phyloP scores from a whole-genome alignment of 257 asterid genomes.

The Euphrasia confusa region DNA sequence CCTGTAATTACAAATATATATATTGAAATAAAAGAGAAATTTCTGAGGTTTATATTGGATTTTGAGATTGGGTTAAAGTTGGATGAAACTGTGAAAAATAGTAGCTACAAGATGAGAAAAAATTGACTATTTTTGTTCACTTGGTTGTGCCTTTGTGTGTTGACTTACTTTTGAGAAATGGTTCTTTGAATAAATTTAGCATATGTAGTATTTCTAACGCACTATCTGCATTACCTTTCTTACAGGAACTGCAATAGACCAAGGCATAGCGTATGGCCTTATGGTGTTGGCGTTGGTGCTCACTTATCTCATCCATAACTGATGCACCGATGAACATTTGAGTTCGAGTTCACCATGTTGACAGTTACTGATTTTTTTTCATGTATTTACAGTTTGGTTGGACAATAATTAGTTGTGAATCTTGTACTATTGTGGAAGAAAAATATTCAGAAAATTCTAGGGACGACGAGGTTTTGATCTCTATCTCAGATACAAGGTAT shows the following conservation, averaged over 20 bases:
- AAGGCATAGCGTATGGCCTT: slow-evolving; percentile 60
- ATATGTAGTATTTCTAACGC: neutral
- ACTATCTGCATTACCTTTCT: neutral
- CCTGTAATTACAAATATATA: too few relatives aligned
- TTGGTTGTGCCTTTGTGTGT: neutral
- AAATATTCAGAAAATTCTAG: neutral
- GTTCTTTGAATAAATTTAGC: neutral
- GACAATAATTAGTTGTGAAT: slow-evolving; percentile 16
- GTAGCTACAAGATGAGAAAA: too few relatives aligned
- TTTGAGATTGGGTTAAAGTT: too few relatives aligned
- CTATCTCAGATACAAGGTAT: neutral
- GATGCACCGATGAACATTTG: slow-evolving; percentile 45
- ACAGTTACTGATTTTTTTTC: slow-evolving; percentile 17
- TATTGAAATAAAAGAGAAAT: too few relatives aligned
- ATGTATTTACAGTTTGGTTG: slow-evolving; percentile 11
- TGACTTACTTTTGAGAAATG: neutral
- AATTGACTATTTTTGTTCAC: neutral
- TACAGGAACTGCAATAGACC: slow-evolving; percentile 73
- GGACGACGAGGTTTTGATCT: slow-evolving; percentile 15
- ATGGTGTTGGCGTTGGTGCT: slow-evolving; percentile 71
- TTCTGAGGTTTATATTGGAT: too few relatives aligned
- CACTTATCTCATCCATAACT: slow-evolving; percentile 62
- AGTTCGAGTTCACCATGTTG: slow-evolving; percentile 18
- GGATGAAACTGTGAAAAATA: neutral
- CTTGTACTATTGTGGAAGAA: slow-evolving; percentile 9